Conservation (phyloP, 306 rosid species). For the Prunus fruticosa region DNA sequence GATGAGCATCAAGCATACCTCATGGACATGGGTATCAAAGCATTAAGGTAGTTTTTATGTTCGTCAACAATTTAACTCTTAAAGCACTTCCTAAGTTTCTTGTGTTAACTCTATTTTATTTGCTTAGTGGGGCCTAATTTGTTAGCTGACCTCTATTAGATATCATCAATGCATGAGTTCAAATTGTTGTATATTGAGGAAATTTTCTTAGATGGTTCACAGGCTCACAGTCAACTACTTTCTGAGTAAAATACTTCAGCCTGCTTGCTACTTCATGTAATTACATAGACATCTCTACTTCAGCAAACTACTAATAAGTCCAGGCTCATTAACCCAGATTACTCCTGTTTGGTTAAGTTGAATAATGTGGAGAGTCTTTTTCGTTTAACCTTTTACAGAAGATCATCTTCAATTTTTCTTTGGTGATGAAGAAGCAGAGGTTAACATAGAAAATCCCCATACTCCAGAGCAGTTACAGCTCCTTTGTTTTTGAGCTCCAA, state of each 20-base stretch:
- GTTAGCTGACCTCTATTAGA: background rate
- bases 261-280: background rate
- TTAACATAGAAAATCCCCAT: background rate
- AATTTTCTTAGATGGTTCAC: background rate
- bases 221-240: background rate
- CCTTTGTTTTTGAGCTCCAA: background rate
- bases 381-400: too few species aligned
- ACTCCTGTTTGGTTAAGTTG: background rate
- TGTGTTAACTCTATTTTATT: background rate
- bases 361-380: background rate
- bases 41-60: slow-evolving; percentile 54
- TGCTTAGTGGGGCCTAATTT: background rate
- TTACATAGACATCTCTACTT: background rate
- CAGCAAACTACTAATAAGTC: background rate
- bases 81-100: background rate
- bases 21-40: slow-evolving; percentile 79
- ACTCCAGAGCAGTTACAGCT: background rate
- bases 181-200: background rate
- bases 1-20: slow-evolving; percentile 68
- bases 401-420: background rate
- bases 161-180: slow-evolving; percentile 1
- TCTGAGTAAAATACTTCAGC: background rate
- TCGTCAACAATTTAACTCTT: background rate
- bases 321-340: background rate
- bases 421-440: background rate